Evolutionary conservation across 208 protist genomes (phyloP).

Genomic region (Trypanosoma cruzi): DNA sequence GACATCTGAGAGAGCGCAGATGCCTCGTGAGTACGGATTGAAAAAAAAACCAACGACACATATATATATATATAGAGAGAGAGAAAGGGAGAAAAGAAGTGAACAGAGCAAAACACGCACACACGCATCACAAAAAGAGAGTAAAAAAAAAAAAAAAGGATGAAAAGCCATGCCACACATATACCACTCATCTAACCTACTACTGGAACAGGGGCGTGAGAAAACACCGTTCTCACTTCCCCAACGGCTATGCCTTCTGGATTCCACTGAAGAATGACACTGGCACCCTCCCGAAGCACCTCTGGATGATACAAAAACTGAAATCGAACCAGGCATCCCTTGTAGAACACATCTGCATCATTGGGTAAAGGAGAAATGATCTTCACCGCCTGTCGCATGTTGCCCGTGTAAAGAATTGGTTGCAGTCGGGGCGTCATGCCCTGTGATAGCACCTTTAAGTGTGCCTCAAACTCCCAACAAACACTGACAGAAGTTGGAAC

Average conservation of each 20-base stretch:
- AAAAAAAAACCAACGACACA: no score
- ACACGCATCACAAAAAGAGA: slow-evolving; percentile 2
- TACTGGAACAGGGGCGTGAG: neutral
- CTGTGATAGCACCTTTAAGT: slow-evolving; percentile 62
- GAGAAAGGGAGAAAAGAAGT: slow-evolving; percentile 4
- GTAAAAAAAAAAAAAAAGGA: neutral
- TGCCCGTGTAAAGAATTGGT: slow-evolving; percentile 63
- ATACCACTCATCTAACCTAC: neutral
- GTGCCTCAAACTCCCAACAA: slow-evolving; percentile 34
- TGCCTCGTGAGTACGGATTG: no score
- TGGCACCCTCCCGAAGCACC: slow-evolving; percentile 53
- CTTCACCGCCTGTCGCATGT: slow-evolving; percentile 71
- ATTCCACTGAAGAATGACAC: slow-evolving; percentile 75
- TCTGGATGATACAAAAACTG: slow-evolving; percentile 80
- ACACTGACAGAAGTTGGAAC: slow-evolving; percentile 27
- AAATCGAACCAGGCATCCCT: slow-evolving; percentile 33
- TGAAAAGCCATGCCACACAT: neutral
- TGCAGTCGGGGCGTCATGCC: slow-evolving; percentile 53
- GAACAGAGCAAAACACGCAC: neutral
- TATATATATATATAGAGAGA: neutral
- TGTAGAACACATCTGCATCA: slow-evolving; percentile 10
- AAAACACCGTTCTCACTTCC: slow-evolving; percentile 26
- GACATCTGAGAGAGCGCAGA: neutral
- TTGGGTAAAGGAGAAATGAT: slow-evolving; percentile 24
- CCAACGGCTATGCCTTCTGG: slow-evolving; percentile 76